Base-by-base conservation (phyloP, 2,329 filamentous ascomycete genomes). In the Drechmeria coniospora region DNA sequence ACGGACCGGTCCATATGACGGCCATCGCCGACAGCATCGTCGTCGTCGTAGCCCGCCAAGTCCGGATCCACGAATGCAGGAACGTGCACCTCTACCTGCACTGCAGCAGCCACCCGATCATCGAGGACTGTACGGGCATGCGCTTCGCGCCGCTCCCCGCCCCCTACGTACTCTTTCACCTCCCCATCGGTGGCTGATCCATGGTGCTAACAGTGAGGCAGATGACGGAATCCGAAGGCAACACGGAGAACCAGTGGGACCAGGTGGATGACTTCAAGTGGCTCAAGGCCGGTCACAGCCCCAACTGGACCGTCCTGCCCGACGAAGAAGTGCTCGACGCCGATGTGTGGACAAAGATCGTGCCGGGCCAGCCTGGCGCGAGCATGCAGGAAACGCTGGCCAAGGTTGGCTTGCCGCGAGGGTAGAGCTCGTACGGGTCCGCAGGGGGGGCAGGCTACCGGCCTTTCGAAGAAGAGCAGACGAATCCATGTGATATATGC, bases 211-310 rank as follows among this genome's bases (percentile, higher is more conserved):
- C 26, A 36, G n/a, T 36, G 34, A 26, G 10, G 15, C 21, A 49
- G 43, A 32, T 35, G 23, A 44, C 37, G 6, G 43, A 47, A 17
- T 42, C 44, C 5, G 51, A 54, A n/a, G 27, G 40, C 21, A 25
- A 35, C 5, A 37, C 45, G 4, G 54, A 54, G 32, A 87, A 92
- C 47, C 69, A 79, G 42, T 98, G 83, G 82, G 68, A 86, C 41
- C 74, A 90, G 43, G 80, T 95, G 11, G 82, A 95, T 50, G 90
- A 98, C 50, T 98, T 98, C 63, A 92, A 92, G 55, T 95, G 90
- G 90, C 67, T 94, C 36, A 92, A 86, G 51, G 64, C 69, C 11
- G 82, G 80, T 32, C 71, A 72, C 17, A 94, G 82, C 46, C 90
- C 90, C 2, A 86, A 98, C 47, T 98, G 87, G 83, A 69, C 61